Percentiles rank a stretch among this genome's conserved stretches.
phyloP scores from a whole-genome alignment of 306 rosid genomes.

The Heteromeles arbutifolia region DNA sequence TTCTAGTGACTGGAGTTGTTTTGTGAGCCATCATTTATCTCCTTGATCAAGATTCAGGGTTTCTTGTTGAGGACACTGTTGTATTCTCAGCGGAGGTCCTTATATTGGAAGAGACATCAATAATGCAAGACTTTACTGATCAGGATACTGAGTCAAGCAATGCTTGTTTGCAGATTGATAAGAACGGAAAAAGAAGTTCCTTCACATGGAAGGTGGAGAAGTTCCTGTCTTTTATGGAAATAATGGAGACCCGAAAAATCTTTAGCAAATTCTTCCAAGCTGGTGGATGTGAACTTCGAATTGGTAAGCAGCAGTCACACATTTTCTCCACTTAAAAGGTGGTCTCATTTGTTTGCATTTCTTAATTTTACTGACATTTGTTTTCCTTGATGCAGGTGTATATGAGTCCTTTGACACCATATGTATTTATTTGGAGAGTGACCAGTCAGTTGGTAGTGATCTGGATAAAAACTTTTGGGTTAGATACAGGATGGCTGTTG shows the following conservation, averaged over 20 bases:
- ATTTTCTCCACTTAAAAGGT: constrained; percentile 7
- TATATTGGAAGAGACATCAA: constrained; percentile 86
- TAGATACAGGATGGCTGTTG: constrained; percentile 93
- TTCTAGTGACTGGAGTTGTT: too few relatives aligned
- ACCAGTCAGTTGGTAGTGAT: constrained; percentile 91
- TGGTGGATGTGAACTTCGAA: constrained; percentile 98
- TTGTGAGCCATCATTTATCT: not conserved
- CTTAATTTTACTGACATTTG: constrained; percentile 13
- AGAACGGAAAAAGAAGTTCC: constrained; percentile 54
- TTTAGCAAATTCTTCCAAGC: constrained; percentile 99
- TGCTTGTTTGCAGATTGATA: constrained; percentile 46
- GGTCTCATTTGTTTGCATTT: constrained; percentile 20
- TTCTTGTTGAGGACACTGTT: constrained; percentile 92
- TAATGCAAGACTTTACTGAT: constrained; percentile 76
- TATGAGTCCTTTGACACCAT: constrained; percentile 98
- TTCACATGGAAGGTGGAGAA: constrained; percentile 99
- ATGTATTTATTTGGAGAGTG: constrained; percentile 98
- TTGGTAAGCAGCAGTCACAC: constrained; percentile 56
- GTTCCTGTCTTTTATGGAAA: constrained; percentile 90
- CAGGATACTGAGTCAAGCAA: constrained; percentile 47
- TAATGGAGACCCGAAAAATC: constrained; percentile 97
- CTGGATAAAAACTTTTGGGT: constrained; percentile 99
- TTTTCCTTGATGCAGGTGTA: constrained; percentile 55
- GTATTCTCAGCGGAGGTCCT: constrained; percentile 98
- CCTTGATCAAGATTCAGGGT: constrained; percentile 98